Evolutionary conservation across 768 basidiomycete genomes (phyloP), one percentile per base, ranked within the genome.

Genomic region (Suillus paluster): DNA sequence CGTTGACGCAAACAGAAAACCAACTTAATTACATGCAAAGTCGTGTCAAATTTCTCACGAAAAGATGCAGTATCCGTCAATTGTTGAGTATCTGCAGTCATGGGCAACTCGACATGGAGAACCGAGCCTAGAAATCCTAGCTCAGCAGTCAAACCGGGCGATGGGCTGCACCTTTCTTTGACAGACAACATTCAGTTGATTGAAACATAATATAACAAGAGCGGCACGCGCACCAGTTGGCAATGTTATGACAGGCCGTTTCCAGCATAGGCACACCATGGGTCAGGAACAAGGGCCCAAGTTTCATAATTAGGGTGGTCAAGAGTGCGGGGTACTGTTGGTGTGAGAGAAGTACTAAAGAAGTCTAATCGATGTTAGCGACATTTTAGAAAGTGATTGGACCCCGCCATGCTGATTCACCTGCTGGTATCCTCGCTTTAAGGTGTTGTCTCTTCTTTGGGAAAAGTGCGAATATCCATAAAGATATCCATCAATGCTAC

Each of bases 221-320:
- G 58, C 45, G 53, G 53, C 34, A 21, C 33, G 77, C 86, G 75
- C 78, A 95, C 94, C 94, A 97, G 63, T 82, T 86, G 6, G 92
- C 85, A 27, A 95, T 89, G 63, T 92, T 91, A 68, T 95, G 86
- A 71, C 92, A 95, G 3, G 93, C 92, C 1, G 88, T 85, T 74
- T 97, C 94, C 4, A 95, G 78, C 82, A 94, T 95, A 1, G 91
- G 83, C 5, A 84, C 81, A 5, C 92, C 94, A 64, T 94, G 91
- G 25, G 77, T 72, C 62, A 87, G 84, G 69, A 87, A 92, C 30
- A 91, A 74, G 0, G 94, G 92, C 0, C 92, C 95, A 45, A 97
- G 83, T 53, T 86, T 82, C 17, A 77, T 77, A 23, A 84, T 76
- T 27, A 96, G 73, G 0, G 85, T 73, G n/a, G 89, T 84, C 77